Evolutionary conservation across 352 stramenopile species (phyloP), one percentile per base, ranked within the genome.

Genomic region (Phytophthora lateralis): DNA sequence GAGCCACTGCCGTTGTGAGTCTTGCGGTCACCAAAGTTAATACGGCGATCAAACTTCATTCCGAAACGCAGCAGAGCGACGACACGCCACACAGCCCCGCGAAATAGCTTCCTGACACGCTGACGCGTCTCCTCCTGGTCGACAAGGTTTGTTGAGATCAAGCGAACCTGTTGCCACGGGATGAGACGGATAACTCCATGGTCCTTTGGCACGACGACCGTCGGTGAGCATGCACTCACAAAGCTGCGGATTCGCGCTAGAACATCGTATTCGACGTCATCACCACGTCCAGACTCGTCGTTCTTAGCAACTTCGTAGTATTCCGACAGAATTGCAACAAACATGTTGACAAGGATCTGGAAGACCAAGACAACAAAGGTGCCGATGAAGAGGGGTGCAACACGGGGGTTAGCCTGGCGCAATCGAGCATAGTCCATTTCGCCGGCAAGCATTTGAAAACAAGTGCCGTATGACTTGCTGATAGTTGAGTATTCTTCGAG

Each of bases 261-360:
- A 24, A 95, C 83, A 78, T 96, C 88, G 65, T 96, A 96, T 71
- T 96, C 88, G 24, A 96, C 76, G 37, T 94, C 88, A 11, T 76
- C 71, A 38, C 73, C 78, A 17, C 65, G 78, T 3, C 66, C 80
- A 51, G 88, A 82, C 64, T 90, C 85, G 42, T 75, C 71, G 42
- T 92, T 89, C 67, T 93, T 95, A 1, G 85, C 86, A 6, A 75
- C 81, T 64, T 93, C 82, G 66, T 96, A 95, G 51, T 94, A 96
- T 56, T 96, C 85, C 1, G 82, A 94, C 2, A 96, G 66, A 79
- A 96, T 95, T 1, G 88, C 88, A 44, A 96, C 84, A 71, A 96
- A 96, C 88, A 96, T 96, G 56, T 96, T 96, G 14, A 96, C 88
- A 29, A 93, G 55, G 43, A 96, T 92, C 59, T 94, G 85, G 63